Percentiles rank a stretch among this genome's conserved stretches.
phyloP scores from a whole-genome alignment of 371 early-diverging fungal genomes.

The Zancudomyces culisetae region DNA sequence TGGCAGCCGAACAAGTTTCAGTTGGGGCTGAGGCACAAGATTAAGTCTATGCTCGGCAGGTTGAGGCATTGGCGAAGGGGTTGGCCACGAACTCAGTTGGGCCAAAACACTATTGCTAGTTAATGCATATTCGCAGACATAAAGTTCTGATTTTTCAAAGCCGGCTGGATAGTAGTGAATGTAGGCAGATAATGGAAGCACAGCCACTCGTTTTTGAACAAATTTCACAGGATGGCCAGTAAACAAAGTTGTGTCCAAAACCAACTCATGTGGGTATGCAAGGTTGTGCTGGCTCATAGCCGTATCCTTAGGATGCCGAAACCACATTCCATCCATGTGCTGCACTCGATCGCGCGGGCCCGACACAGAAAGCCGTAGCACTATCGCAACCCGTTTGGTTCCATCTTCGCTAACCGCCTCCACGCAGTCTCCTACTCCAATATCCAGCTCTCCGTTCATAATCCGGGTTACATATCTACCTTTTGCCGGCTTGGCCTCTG shows the following conservation, averaged over 20 bases:
- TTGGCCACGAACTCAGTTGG: constrained; percentile 10
- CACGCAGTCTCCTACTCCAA: constrained; percentile 21
- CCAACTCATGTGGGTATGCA: constrained; percentile 29
- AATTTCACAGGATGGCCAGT: constrained; percentile 2
- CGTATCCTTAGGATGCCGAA: constrained; percentile 27
- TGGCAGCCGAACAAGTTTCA: constrained; percentile 11
- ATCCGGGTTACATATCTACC: constrained; percentile 24
- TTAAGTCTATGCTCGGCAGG: constrained; percentile 13
- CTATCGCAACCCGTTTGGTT: constrained; percentile 13
- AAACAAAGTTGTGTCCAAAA: constrained; percentile 23
- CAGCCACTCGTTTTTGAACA: constrained; percentile 27
- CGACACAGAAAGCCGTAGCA: constrained; percentile 17
- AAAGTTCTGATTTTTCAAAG: constrained; percentile 26
- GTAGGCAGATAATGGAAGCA: constrained; percentile 27
- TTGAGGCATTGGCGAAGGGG: constrained; percentile 19
- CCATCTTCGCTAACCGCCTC: constrained; percentile 7
- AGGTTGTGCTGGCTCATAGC: constrained; percentile 26
- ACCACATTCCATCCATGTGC: constrained; percentile 28
- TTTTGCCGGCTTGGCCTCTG: constrained; percentile 15
- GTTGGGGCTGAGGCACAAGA: constrained; percentile 13
- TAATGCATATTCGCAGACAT: constrained; percentile 20
- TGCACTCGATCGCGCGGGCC: constrained; percentile 19
- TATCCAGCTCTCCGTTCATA: constrained; percentile 16
- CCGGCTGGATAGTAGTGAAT: constrained; percentile 23
- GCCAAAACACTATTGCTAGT: constrained; percentile 2